phyloP scores from a whole-genome alignment of 192 early-diverging fungal genomes.

The Endogone sp. region DNA sequence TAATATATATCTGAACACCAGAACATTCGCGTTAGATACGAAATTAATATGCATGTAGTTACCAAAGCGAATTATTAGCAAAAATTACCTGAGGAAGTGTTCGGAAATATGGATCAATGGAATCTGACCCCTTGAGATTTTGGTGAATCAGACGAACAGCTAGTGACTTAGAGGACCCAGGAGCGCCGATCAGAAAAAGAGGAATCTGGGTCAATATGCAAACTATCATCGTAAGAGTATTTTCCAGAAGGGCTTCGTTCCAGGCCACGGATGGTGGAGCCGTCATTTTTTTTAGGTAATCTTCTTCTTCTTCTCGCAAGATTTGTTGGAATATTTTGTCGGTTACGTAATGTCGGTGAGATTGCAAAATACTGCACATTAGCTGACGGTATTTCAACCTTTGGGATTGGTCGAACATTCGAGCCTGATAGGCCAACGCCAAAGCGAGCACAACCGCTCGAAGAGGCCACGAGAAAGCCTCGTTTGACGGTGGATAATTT shows the following conservation, averaged over 20 bases:
- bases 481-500: background rate
- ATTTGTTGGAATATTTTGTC: background rate
- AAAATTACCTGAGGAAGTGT: conserved; percentile 5
- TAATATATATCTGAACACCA: conserved; percentile 3
- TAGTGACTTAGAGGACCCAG: conserved; percentile 6
- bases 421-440: conserved; percentile 5
- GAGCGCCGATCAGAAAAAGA: conserved; percentile 16
- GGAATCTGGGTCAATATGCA: conserved; percentile 17
- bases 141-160: background rate
- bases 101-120: conserved; percentile 11
- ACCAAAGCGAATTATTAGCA: background rate
- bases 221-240: conserved; percentile 10
- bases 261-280: background rate
- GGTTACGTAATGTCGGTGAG: background rate
- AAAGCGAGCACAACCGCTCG: conserved; percentile 6
- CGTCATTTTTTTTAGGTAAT: conserved; percentile 5
- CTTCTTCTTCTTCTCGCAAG: conserved; percentile 13
- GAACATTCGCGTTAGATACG: background rate
- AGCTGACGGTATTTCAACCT: background rate
- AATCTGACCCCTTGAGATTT: conserved; percentile 7
- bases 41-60: background rate
- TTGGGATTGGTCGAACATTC: background rate
- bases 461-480: background rate
- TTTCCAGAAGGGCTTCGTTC: conserved; percentile 16
- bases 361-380: background rate